Base-by-base conservation (phyloP, 768 basidiomycete species). In the Piloderma croceum region DNA sequence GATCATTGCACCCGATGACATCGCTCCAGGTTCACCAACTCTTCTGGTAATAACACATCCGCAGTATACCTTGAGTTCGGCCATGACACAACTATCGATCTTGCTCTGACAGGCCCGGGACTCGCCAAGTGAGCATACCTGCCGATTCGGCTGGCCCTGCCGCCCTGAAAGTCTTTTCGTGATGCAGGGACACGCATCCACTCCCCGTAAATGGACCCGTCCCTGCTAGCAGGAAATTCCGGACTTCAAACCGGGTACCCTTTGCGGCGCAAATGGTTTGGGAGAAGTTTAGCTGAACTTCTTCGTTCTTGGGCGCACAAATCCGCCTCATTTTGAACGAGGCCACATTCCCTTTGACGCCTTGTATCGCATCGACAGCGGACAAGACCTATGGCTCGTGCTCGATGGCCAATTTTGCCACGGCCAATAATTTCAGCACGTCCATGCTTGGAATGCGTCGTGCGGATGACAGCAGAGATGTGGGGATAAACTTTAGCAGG, bases 211-310 rank as follows among this genome's bases (percentile, higher is more conserved):
- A 18, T 7, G 61, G 58, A 31, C 60, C 52, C 42, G 50, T 47
- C 17, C 19, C 22, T 47, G 24, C 51, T 12, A 43, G 48, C 42
- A 62, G 69, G 25, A 59, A 52, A 34, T 71, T 62, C 53, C 56
- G 56, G 36, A 70, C 68, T 22, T 63, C 67, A 5, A 42, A 43
- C 6, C 68, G 69, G 47, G 58, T 65, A 12, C 70, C 70, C 23
- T 72, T 72, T 42, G 68, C 55, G 11, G 68, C 68, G 31, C 61
- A 52, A 41, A 68, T 71, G 66, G 46, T 64, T 20, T 71, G 66
- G 68, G 67, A 70, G 49, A 59, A 50, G 45, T 68, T 69, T 52
- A 48, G 52, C 3, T 70, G 67, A 56, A 44, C 47, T 35, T 51
- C 54, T 10, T 65, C 63, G 60, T 62, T 36, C 35, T 57, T 51